A percentile compares a stretch with the other conserved stretches of the same genome.
Evolutionary conservation across 2,329 filamentous ascomycete species (phyloP).

Genomic region (Aaosphaeria arxii): DNA sequence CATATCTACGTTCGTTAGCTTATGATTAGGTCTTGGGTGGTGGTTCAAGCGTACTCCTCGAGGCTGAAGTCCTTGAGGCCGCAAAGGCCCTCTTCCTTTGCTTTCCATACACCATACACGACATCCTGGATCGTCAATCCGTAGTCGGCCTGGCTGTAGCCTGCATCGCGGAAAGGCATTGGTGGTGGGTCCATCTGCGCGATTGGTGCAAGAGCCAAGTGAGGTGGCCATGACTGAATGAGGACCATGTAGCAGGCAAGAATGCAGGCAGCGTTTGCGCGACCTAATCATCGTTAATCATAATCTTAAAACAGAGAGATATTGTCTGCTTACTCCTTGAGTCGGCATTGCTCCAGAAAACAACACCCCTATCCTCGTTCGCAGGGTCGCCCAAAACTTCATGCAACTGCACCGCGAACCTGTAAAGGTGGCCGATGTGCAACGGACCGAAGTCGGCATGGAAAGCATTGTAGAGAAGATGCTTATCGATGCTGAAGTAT

Average conservation of each 20-base stretch:
- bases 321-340: conserved; percentile 68
- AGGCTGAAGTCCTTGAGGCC: conserved; percentile 91
- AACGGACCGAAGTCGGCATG: conserved; percentile 97
- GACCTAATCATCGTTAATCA: conserved; percentile 52
- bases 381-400: conserved; percentile 89
- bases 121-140: conserved; percentile 94
- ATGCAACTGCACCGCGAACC: conserved; percentile 93
- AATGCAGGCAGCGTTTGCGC: conserved; percentile 90
- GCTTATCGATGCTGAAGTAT: conserved; percentile 95
- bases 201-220: conserved; percentile 91
- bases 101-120: conserved; percentile 97
- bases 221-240: conserved; percentile 96
- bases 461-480: conserved; percentile 94
- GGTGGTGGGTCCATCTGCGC: conserved; percentile 94
- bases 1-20: conserved; percentile 59
- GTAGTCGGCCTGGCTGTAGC: conserved; percentile 97
- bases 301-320: neutral
- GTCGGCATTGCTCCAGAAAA: conserved; percentile 94
- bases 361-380: conserved; percentile 84
- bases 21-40: neutral
- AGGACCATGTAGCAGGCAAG: conserved; percentile 98
- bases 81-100: conserved; percentile 92
- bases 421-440: conserved; percentile 95
- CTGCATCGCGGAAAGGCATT: conserved; percentile 98
- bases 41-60: conserved; percentile 63